phyloP scores from a whole-genome alignment of 192 early-diverging fungal genomes.

The Coemansia sp. region DNA sequence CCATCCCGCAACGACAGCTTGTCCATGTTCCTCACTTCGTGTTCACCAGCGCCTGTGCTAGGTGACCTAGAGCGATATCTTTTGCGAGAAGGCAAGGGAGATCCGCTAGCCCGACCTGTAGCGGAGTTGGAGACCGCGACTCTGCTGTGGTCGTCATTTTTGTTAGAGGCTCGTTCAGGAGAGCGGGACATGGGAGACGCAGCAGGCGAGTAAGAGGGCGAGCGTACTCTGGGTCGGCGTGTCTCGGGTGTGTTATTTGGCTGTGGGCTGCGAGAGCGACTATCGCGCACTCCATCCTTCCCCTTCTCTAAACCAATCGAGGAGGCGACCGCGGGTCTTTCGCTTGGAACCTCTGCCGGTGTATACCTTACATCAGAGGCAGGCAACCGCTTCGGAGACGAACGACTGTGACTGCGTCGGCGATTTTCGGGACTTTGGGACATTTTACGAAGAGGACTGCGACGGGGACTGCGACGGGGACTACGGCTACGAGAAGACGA shows the following conservation, averaged over 20 bases:
- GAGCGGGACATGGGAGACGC: not conserved
- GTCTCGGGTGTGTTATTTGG: not conserved
- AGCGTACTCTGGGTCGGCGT: conserved; percentile 23
- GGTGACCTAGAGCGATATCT: conserved; percentile 12
- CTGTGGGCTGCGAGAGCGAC: conserved; percentile 1
- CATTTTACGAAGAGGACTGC: not conserved
- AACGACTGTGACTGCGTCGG: not conserved
- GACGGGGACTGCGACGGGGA: conserved; percentile 10
- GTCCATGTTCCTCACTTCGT: conserved; percentile 17
- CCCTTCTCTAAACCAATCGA: not conserved
- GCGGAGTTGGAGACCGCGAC: not conserved
- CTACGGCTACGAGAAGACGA: conserved; percentile 30
- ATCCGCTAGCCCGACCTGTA: not conserved
- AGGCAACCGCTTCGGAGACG: not conserved
- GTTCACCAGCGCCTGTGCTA: not conserved
- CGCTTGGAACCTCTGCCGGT: not conserved
- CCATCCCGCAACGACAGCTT: conserved; percentile 21
- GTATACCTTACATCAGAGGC: not conserved
- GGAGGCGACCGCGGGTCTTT: not conserved
- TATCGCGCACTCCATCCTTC: not conserved
- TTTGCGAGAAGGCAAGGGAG: not conserved
- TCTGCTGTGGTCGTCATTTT: not conserved
- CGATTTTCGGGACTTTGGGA: not conserved
- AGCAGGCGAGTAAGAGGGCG: conserved; percentile 46
- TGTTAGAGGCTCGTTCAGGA: not conserved